Evolutionary conservation across 345 rosid species (phyloP).

Genomic region (Nephelium lappaceum): DNA sequence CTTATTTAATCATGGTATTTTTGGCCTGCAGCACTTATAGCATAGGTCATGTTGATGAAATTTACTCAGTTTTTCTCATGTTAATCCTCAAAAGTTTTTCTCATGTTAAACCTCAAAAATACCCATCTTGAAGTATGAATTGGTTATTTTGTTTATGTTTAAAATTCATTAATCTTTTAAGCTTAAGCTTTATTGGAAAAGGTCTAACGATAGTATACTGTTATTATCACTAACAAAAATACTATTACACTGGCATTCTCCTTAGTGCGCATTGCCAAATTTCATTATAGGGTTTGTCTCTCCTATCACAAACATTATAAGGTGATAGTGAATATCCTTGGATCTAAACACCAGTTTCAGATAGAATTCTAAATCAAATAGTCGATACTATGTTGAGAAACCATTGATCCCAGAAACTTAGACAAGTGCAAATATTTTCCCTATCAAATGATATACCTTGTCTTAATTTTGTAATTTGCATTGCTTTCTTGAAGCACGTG

Average conservation of each 20-base stretch:
- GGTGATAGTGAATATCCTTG: background rate
- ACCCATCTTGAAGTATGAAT: background rate
- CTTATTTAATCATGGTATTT: background rate
- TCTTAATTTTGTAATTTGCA: background rate
- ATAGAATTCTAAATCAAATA: background rate
- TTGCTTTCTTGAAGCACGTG: background rate
- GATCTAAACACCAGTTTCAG: background rate
- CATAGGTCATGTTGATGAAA: background rate
- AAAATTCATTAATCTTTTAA: too few relatives aligned
- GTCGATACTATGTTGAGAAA: background rate
- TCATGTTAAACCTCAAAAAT: background rate
- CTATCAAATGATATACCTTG: background rate
- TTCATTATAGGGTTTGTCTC: background rate
- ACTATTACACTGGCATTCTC: background rate
- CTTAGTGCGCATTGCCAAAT: background rate
- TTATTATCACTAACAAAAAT: background rate
- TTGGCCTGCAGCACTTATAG: background rate
- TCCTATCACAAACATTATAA: background rate
- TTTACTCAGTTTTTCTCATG: background rate
- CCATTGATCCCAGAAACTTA: background rate
- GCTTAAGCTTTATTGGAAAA: background rate
- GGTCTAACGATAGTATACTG: background rate
- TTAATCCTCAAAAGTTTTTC: background rate
- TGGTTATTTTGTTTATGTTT: background rate
- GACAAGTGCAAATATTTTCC: background rate